Conservation (phyloP, 768 basidiomycete species). For the Gautieria morchelliformis region DNA sequence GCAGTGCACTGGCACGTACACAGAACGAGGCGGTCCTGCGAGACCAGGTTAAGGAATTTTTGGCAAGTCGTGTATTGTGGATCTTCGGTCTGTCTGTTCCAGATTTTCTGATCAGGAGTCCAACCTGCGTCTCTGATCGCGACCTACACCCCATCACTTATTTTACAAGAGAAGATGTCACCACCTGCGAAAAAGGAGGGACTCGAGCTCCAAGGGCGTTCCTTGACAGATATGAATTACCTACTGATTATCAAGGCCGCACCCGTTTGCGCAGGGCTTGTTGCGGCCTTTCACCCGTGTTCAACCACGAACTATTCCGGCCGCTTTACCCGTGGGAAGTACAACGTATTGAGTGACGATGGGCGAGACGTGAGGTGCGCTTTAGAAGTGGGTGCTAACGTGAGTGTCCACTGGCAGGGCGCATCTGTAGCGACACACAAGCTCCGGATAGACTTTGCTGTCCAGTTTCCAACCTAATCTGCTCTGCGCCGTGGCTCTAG, state of each 20-base stretch:
- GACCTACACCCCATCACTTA: too few relatives aligned
- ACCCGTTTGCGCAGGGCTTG: slow-evolving; percentile 59
- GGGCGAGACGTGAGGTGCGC: slow-evolving; percentile 40
- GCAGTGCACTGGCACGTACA: too few relatives aligned
- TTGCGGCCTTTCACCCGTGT: slow-evolving; percentile 65
- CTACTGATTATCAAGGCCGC: slow-evolving; percentile 14
- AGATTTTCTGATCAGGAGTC: too few relatives aligned
- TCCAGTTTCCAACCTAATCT: slow-evolving; percentile 71
- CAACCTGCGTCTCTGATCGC: too few relatives aligned
- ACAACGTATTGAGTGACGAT: slow-evolving; percentile 33
- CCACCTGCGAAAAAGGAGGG: too few relatives aligned
- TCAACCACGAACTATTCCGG: slow-evolving; percentile 51
- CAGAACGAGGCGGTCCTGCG: too few relatives aligned
- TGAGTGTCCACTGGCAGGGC: neutral
- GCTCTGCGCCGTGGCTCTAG: slow-evolving; percentile 42
- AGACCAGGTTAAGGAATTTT: too few relatives aligned
- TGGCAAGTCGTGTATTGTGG: too few relatives aligned
- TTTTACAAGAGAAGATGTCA: too few relatives aligned
- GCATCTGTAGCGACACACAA: neutral
- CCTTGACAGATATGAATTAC: too few relatives aligned
- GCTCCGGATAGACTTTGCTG: neutral
- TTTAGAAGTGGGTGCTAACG: slow-evolving; percentile 27
- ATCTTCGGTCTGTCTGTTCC: too few relatives aligned
- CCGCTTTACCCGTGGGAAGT: slow-evolving; percentile 41
- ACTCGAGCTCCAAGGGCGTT: too few relatives aligned